Base-by-base conservation (phyloP, 768 basidiomycete genomes). In the Kwoniella pini region DNA sequence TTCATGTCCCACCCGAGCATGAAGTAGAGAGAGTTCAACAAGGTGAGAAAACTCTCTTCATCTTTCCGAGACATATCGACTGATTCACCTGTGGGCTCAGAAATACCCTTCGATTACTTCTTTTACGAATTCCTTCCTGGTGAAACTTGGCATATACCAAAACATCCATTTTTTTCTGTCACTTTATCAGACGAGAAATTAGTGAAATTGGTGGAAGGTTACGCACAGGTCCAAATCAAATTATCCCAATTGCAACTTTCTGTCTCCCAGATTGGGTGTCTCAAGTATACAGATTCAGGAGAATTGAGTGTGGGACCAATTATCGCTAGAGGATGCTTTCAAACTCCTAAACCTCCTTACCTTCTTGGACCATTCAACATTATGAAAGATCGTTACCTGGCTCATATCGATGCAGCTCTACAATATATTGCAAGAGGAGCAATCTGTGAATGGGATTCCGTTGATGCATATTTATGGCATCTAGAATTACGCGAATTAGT, bases 301-400 rank as follows among this genome's bases (percentile, higher is more conserved):
- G 26, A 24, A 33, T 5, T 46, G 38, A n/a, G 9, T 21, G 46
- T 56, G 15, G 55, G 57, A 4, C 62, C 56, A 0, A 9, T 56
- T 11, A 39, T 53, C 9, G n/a, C 15, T 27, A 39, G 26, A 9
- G 21, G n/a, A 1, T 31, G 48, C 7, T 19, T 53, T 3, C 26
- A 22, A 4, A 27, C 12, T 4, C 38, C 62, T 4, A 17, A 48
- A 3, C 27, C 57, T 3, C 62, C 62, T 21, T 54, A 58, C 30
- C 54, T 54, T 9, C 26, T 54, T 21, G 62, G 62, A 28, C 62
- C 62, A n/a, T 64, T 59, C 27, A 24, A 33, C 21, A 54, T 42
- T 9, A 46, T 19, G 15, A 13, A 21, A 53, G 62, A 64, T 15
- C 27, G 57, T 28, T 64, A 59, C 24, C 21, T 64, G 2, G 22